Evolutionary conservation across 257 asterid species (phyloP).

Genomic region (Solanum bulbocastanum): DNA sequence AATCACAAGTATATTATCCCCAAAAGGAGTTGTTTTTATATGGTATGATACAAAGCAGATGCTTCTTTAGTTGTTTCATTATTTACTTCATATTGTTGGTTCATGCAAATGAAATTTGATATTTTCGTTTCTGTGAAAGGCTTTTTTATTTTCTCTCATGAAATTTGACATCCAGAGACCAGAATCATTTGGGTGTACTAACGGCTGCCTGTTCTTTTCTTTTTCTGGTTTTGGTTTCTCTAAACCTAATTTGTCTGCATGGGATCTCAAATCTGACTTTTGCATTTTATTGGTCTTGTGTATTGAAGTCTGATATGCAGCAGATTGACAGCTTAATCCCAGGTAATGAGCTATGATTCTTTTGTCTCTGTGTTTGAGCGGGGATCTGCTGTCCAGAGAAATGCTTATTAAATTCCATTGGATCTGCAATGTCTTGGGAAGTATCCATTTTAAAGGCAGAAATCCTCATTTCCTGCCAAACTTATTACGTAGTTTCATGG

Average conservation of each 20-base stretch:
- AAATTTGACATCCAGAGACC: neutral
- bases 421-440: neutral
- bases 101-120: neutral
- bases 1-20: constrained; percentile 57
- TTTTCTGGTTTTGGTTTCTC: neutral
- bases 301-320: constrained; percentile 64
- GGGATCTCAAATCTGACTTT: neutral
- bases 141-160: neutral
- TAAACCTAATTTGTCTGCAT: neutral
- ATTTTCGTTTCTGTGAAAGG: neutral
- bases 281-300: constrained; percentile 11
- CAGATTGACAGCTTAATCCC: constrained; percentile 59
- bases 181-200: neutral
- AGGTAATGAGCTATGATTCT: constrained; percentile 28
- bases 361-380: neutral
- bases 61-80: neutral
- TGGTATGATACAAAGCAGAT: constrained; percentile 29
- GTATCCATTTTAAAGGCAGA: neutral
- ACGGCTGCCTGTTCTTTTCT: neutral
- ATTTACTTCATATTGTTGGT: neutral
- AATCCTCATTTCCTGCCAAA: neutral
- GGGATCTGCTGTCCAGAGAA: neutral
- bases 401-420: neutral
- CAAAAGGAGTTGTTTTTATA: constrained; percentile 54
- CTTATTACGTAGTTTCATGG: neutral